Evolutionary conservation across 140 eudicot genomes (phyloP).

Genomic region (Oenanthe javanica): DNA sequence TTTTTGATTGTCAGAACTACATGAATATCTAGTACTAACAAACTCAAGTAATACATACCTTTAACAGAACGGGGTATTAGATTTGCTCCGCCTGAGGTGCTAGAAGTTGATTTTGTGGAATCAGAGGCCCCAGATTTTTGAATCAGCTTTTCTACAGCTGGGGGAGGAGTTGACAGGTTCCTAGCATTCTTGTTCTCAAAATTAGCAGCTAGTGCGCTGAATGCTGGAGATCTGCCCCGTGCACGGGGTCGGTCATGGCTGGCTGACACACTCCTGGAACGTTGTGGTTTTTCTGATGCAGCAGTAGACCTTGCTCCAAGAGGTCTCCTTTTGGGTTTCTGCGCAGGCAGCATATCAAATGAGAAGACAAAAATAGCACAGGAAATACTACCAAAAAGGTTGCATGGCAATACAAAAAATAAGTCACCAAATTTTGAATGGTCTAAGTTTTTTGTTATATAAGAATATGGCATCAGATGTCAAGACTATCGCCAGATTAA

Average conservation of each 20-base stretch:
- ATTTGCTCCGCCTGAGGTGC: conserved; percentile 39
- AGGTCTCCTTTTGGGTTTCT: conserved; percentile 89
- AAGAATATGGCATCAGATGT: background rate
- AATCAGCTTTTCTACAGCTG: conserved; percentile 59
- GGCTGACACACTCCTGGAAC: conserved; percentile 87
- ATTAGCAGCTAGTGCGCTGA: conserved; percentile 84
- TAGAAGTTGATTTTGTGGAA: conserved; percentile 42
- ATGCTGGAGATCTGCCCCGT: conserved; percentile 98
- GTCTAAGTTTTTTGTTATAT: too few relatives aligned
- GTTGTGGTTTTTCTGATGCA: conserved; percentile 78
- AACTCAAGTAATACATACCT: conserved; percentile 31
- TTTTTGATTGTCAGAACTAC: background rate
- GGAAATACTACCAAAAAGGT: background rate
- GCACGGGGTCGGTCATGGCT: conserved; percentile 79
- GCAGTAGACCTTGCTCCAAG: conserved; percentile 48
- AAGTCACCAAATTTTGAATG: too few relatives aligned
- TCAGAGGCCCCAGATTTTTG: conserved; percentile 60
- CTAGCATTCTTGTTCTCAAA: conserved; percentile 76
- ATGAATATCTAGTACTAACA: background rate
- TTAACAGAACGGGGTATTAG: conserved; percentile 62
- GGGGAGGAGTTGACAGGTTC: conserved; percentile 88
- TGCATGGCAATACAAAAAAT: too few relatives aligned
- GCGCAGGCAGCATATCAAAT: conserved; percentile 14
- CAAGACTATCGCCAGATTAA: background rate
- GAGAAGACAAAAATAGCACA: background rate